phyloP scores from a whole-genome alignment of 108 stramenopile species.

The Pseudonitzschia pungens region DNA sequence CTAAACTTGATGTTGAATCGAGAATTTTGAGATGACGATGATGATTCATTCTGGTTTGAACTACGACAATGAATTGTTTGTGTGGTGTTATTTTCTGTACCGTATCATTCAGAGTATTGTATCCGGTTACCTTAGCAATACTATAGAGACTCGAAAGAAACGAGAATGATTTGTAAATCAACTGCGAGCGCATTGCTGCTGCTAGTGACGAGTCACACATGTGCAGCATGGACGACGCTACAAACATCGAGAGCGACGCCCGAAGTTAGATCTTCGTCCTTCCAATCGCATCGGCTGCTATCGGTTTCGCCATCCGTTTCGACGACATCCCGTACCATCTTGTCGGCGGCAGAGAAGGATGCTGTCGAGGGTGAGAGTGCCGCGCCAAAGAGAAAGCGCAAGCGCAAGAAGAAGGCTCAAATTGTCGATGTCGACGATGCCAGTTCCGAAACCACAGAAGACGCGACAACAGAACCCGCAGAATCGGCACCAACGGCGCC shows the following conservation, averaged over 20 bases:
- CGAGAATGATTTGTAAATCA: not conserved
- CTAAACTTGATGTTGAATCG: not conserved
- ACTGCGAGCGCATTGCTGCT: not conserved
- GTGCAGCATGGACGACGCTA: not conserved
- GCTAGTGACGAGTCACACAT: not conserved
- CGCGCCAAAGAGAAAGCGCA: conserved; percentile 41
- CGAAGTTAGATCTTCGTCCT: not conserved
- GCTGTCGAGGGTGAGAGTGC: not conserved
- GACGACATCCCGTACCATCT: not conserved
- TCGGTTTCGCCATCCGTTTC: not conserved
- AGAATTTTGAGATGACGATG: not conserved
- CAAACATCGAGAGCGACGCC: not conserved
- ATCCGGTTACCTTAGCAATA: too few species aligned
- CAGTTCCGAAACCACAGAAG: not conserved
- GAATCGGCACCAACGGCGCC: not conserved
- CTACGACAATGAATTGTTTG: too few species aligned
- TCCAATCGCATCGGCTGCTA: not conserved
- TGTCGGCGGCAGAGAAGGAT: not conserved
- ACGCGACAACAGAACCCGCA: not conserved
- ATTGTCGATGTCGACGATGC: conserved; percentile 10
- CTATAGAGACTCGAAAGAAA: too few species aligned
- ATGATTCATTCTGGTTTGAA: not conserved
- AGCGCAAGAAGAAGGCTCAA: conserved; percentile 47
- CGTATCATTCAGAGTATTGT: too few species aligned
- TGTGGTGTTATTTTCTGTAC: not conserved